Conservation (phyloP, 2,329 filamentous ascomycete genomes). For the Thelonectria blattea region DNA sequence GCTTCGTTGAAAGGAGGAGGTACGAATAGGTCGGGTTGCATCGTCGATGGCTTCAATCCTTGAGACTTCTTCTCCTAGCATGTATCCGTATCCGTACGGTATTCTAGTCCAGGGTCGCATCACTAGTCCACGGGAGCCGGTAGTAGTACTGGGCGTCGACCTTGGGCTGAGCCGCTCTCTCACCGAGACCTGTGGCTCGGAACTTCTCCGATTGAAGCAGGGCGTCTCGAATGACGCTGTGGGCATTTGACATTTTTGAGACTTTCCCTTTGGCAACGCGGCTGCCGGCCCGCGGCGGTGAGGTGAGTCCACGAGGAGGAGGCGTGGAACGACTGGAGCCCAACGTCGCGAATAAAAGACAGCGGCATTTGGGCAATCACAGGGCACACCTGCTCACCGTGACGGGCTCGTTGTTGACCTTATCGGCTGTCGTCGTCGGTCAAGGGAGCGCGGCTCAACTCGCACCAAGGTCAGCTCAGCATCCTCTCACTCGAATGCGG, state of each 20-base stretch:
- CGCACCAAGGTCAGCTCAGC: constrained; percentile 24
- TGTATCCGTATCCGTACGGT: too few species aligned
- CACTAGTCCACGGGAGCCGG: background rate
- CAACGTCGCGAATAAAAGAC: constrained; percentile 37
- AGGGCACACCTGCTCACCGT: background rate
- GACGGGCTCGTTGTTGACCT: constrained; percentile 12
- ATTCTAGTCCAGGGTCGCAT: constrained; percentile 11
- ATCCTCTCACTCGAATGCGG: constrained; percentile 20
- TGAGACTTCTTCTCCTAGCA: background rate
- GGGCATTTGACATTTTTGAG: constrained; percentile 29
- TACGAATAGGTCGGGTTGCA: too few species aligned
- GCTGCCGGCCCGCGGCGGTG: constrained; percentile 33
- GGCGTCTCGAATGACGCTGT: constrained; percentile 28
- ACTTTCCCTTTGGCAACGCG: too few species aligned
- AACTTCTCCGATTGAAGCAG: constrained; percentile 36
- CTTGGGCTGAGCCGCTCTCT: constrained; percentile 39
- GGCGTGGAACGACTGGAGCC: constrained; percentile 30
- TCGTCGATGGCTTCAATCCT: background rate
- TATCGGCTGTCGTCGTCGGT: constrained; percentile 22
- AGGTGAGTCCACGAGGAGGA: constrained; percentile 39
- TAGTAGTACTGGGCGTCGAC: constrained; percentile 15
- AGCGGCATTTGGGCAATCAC: constrained; percentile 19
- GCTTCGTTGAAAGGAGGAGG: too few species aligned
- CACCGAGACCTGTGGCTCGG: constrained; percentile 28
- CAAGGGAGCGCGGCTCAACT: constrained; percentile 18